Percentiles rank a stretch among this genome's conserved stretches.
Evolutionary conservation across 177 flowering plant species (phyloP).

Genomic region (Vitis hybrid): DNA sequence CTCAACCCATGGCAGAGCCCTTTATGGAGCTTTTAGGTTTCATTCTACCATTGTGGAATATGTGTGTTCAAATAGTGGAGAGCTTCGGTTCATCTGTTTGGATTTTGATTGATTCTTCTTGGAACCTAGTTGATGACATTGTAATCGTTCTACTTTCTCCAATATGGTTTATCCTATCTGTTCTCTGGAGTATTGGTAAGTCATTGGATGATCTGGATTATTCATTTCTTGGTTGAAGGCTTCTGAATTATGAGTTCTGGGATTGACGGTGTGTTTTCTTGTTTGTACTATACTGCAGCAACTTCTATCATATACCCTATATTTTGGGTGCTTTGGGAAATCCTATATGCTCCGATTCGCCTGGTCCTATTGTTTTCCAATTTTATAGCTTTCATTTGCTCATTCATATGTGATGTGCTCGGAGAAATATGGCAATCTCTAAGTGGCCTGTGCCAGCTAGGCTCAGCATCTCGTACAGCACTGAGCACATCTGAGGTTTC

Average conservation of each 20-base stretch:
- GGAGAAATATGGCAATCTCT: conserved; percentile 47
- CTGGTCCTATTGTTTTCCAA: conserved; percentile 43
- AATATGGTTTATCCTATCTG: conserved; percentile 47
- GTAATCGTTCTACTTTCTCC: conserved; percentile 53
- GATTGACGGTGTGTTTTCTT: conserved; percentile 1
- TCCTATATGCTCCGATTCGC: conserved; percentile 71
- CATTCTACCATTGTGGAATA: conserved; percentile 61
- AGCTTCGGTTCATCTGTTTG: conserved; percentile 50
- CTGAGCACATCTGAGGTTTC: conserved; percentile 62
- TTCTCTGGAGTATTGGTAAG: conserved; percentile 69
- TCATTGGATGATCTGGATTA: conserved; percentile 6
- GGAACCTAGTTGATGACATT: conserved; percentile 35
- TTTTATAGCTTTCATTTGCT: conserved; percentile 33
- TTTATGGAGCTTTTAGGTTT: conserved; percentile 40
- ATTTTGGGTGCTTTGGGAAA: conserved; percentile 62
- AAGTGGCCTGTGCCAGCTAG: conserved; percentile 47
- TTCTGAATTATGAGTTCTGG: neutral
- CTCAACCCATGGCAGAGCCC: conserved; percentile 67
- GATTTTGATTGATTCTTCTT: conserved; percentile 43
- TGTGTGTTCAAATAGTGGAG: conserved; percentile 32
- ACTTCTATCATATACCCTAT: conserved; percentile 56
- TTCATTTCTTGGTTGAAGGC: neutral
- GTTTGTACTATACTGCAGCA: conserved; percentile 42
- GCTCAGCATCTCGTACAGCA: conserved; percentile 60
- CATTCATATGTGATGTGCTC: conserved; percentile 33